Evolutionary conservation across 805 yeast species (phyloP).

Genomic region (Candida coquimbonensis): DNA sequence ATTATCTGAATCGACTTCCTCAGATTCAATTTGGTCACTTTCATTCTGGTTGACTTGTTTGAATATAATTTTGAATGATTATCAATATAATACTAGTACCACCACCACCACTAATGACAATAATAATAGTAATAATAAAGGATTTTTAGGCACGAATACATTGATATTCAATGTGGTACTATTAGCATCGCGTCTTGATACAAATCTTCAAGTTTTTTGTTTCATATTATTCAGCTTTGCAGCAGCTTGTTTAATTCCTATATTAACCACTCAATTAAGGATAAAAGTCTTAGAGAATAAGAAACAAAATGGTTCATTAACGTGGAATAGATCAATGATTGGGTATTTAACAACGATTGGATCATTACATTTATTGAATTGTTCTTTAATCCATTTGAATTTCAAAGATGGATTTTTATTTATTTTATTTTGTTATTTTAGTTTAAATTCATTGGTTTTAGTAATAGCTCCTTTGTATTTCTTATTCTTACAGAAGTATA

Average conservation of each 20-base stretch:
- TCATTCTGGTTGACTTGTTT: slow-evolving; percentile 70
- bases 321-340: not conserved
- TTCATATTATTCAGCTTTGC: slow-evolving; percentile 72
- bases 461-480: slow-evolving; percentile 66
- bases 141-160: slow-evolving; percentile 69
- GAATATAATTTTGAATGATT: slow-evolving; percentile 64
- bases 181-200: slow-evolving; percentile 75
- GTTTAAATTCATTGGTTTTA: slow-evolving; percentile 39
- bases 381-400: slow-evolving; percentile 21
- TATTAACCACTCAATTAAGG: slow-evolving; percentile 56
- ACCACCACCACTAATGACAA: not conserved
- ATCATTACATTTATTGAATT: slow-evolving; percentile 3
- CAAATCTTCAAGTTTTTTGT: slow-evolving; percentile 74
- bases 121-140: slow-evolving; percentile 9
- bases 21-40: slow-evolving; percentile 93
- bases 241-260: slow-evolving; percentile 65
- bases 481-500: slow-evolving; percentile 65
- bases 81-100: slow-evolving; percentile 38
- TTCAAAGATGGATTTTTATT: slow-evolving; percentile 24
- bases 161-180: slow-evolving; percentile 84
- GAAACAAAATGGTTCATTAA: not conserved
- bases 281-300: not conserved
- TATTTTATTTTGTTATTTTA: slow-evolving; percentile 40
- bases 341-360: not conserved
- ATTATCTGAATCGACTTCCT: slow-evolving; percentile 78